Conservation (phyloP, 257 asterid species). For the Ocimum tenuiflorum region DNA sequence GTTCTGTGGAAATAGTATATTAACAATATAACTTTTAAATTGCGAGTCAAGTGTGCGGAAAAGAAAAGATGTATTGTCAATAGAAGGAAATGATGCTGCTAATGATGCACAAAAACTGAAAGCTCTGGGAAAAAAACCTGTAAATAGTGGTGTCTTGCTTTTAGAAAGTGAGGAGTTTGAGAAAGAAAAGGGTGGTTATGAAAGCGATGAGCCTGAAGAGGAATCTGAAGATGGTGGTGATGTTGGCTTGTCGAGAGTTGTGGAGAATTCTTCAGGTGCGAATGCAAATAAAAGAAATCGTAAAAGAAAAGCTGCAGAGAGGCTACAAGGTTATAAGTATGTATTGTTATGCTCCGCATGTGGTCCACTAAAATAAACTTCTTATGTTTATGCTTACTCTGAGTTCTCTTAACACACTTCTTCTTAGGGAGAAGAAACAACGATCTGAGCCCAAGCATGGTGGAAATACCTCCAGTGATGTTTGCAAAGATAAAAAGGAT, state of each 20-base stretch:
- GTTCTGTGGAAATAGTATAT: background rate
- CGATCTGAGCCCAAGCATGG: conserved; percentile 28
- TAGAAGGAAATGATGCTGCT: conserved; percentile 40
- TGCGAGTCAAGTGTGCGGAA: conserved; percentile 51
- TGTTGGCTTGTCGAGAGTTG: conserved; percentile 25
- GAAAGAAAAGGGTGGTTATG: conserved; percentile 54
- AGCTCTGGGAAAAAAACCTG: conserved; percentile 39
- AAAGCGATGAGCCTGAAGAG: conserved; percentile 42
- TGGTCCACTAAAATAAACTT: background rate
- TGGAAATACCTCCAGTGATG: conserved; percentile 31
- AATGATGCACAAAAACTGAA: conserved; percentile 30
- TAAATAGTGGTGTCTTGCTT: conserved; percentile 40
- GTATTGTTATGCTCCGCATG: background rate
- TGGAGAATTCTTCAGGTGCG: conserved; percentile 26
- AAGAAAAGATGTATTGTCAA: conserved; percentile 31
- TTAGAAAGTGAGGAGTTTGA: conserved; percentile 70
- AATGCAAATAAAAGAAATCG: conserved; percentile 34
- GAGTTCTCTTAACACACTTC: background rate
- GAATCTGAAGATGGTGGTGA: conserved; percentile 29
- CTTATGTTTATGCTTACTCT: background rate
- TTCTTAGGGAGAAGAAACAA: conserved; percentile 59
- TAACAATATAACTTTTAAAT: background rate
- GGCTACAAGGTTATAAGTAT: conserved; percentile 50
- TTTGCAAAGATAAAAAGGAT: conserved; percentile 27
- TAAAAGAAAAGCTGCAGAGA: conserved; percentile 63